phyloP scores from a whole-genome alignment of 768 basidiomycete species.

The Calocera viscosa region DNA sequence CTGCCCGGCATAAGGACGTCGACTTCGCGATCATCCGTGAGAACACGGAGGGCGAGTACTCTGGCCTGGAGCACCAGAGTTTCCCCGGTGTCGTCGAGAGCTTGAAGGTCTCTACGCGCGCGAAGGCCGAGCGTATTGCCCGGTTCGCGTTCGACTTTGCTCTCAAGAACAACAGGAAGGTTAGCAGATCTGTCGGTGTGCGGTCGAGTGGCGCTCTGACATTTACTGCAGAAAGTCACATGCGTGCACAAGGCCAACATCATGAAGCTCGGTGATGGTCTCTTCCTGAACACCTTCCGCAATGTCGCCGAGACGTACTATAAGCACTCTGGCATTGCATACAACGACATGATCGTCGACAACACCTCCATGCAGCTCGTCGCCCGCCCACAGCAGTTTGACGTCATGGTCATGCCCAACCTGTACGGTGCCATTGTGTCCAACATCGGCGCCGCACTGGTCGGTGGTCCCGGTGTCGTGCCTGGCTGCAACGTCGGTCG shows the following conservation, averaged over 20 bases:
- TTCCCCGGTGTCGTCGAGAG: slow-evolving; percentile 97
- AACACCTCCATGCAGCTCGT: slow-evolving; percentile 99
- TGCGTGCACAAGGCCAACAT: slow-evolving; percentile 99
- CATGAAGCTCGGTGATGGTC: slow-evolving; percentile 99
- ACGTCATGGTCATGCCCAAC: slow-evolving; percentile 72
- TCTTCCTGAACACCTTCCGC: slow-evolving; percentile 97
- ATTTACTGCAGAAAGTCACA: slow-evolving; percentile 71
- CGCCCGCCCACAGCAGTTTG: slow-evolving; percentile 88
- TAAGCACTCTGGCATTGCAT: slow-evolving; percentile 78
- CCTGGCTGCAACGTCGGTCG: slow-evolving; percentile 97
- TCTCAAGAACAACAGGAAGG: slow-evolving; percentile 95
- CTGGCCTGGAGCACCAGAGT: slow-evolving; percentile 93
- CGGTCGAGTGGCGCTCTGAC: slow-evolving; percentile 1
- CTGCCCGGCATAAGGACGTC: slow-evolving; percentile 90
- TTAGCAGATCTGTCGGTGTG: slow-evolving; percentile 23
- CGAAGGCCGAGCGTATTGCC: slow-evolving; percentile 90
- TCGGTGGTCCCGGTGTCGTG: slow-evolving; percentile 95
- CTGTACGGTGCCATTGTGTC: slow-evolving; percentile 90
- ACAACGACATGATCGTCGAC: slow-evolving; percentile 98
- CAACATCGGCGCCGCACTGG: slow-evolving; percentile 96
- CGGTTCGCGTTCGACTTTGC: slow-evolving; percentile 99
- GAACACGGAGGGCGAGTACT: slow-evolving; percentile 99
- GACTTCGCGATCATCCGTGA: slow-evolving; percentile 99
- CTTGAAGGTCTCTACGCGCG: slow-evolving; percentile 90
- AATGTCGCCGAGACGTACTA: slow-evolving; percentile 85